These are phyloP conservation scores for Diaporthe helianthi DNA, from an alignment of 2,329 filamentous ascomycete species.

Conservation along the genomic window DNA sequence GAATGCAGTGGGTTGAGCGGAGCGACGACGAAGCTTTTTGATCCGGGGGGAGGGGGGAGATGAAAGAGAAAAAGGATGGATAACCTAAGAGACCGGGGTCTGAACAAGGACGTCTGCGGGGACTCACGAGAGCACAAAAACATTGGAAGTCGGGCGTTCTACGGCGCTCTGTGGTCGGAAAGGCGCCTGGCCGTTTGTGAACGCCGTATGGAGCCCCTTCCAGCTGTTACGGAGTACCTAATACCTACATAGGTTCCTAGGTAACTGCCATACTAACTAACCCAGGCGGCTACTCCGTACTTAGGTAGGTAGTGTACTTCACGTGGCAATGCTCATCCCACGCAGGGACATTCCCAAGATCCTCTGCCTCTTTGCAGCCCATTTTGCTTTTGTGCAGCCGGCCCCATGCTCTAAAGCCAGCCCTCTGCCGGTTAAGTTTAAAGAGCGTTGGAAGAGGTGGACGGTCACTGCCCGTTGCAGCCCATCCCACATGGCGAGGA, in stretches of 20 bases:
- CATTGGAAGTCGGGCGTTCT: too few species aligned
- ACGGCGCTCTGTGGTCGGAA: conserved; percentile 16
- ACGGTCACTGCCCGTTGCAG: background rate
- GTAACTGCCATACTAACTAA: too few species aligned
- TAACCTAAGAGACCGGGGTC: conserved; percentile 19
- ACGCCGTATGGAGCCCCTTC: background rate
- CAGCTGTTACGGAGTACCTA: too few species aligned
- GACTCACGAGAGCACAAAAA: conserved; percentile 10
- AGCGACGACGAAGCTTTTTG: conserved; percentile 6
- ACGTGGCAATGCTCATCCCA: background rate
- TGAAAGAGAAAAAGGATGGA: conserved; percentile 18
- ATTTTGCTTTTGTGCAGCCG: too few species aligned
- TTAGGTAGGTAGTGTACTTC: background rate
- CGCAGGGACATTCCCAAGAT: conserved; percentile 13
- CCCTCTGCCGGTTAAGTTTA: conserved; percentile 12
- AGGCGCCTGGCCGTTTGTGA: conserved; percentile 14
- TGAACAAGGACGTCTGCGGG: conserved; percentile 16
- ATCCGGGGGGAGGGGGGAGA: conserved; percentile 4
- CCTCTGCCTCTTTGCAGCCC: conserved; percentile 1
- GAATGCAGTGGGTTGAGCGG: conserved; percentile 6
- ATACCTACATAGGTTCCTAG: too few species aligned
- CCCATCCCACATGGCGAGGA: conserved; percentile 15
- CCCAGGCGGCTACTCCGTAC: too few species aligned
- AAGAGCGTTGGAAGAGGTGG: background rate
- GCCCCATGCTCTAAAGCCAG: background rate